A percentile compares a stretch with the other conserved stretches of the same genome.
Evolutionary conservation across 306 rosid genomes (phyloP).

Genomic region (Medicago lupulina): DNA sequence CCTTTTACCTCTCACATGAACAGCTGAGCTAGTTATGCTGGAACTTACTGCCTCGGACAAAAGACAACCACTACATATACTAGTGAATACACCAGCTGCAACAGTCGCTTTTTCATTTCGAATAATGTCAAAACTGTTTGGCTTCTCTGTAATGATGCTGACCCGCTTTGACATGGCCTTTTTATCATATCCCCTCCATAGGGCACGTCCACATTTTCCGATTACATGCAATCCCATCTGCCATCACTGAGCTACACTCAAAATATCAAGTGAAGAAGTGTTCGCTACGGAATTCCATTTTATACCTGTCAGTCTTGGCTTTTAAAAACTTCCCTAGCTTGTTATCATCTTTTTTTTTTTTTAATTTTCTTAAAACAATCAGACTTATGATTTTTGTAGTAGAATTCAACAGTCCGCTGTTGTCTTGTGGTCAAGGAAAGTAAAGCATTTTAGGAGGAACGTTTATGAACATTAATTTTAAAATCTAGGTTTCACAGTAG

Average conservation of each 20-base stretch:
- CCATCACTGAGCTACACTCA: conserved; percentile 75
- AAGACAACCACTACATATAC: conserved; percentile 67
- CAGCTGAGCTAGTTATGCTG: conserved; percentile 63
- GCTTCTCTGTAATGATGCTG: conserved; percentile 42
- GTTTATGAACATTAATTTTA: too few species aligned
- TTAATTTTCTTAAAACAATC: conserved; percentile 62
- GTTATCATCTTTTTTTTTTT: conserved; percentile 53
- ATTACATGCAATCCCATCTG: conserved; percentile 44
- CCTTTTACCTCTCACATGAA: conserved; percentile 54
- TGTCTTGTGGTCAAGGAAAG: conserved; percentile 82
- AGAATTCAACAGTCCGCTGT: conserved; percentile 91
- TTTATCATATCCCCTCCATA: conserved; percentile 51
- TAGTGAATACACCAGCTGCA: conserved; percentile 75
- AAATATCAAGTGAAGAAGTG: conserved; percentile 70
- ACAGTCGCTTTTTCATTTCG: conserved; percentile 68
- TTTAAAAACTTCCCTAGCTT: conserved; percentile 54
- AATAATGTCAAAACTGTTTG: conserved; percentile 50
- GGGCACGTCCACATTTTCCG: conserved; percentile 48
- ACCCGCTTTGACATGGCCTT: conserved; percentile 45
- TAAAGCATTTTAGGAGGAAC: conserved; percentile 5
- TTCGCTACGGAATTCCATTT: conserved; percentile 63
- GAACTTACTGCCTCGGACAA: conserved; percentile 75
- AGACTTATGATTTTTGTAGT: conserved; percentile 83
- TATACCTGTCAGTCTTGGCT: conserved; percentile 52
- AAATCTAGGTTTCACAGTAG: too few species aligned